phyloP scores from a whole-genome alignment of 2,329 filamentous ascomycete species.

The Mycosphaerella sp. region DNA sequence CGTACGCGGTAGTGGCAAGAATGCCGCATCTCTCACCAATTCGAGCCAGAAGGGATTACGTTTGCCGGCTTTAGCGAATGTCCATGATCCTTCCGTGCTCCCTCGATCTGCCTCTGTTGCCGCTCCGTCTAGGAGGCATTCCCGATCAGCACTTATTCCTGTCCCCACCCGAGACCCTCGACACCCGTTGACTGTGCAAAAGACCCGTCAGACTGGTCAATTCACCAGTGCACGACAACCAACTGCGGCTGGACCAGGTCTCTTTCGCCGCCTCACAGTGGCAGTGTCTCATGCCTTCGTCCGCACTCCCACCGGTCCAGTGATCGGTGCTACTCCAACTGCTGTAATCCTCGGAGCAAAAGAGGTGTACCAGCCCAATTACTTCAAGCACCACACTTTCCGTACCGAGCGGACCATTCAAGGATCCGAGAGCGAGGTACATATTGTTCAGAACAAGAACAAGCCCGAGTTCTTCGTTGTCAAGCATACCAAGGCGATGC shows the following conservation, averaged over 20 bases:
- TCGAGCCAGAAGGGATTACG: neutral
- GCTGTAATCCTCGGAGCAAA: neutral
- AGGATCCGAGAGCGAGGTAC: neutral
- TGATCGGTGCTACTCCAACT: neutral
- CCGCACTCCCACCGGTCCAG: neutral
- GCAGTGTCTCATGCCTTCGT: neutral
- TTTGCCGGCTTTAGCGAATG: neutral
- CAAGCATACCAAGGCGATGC: slow-evolving; percentile 2
- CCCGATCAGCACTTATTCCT: neutral
- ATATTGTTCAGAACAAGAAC: neutral
- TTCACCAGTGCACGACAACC: neutral
- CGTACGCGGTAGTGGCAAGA: neutral
- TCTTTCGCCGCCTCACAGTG: neutral
- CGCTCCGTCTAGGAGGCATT: neutral
- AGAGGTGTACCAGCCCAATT: neutral
- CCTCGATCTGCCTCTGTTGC: neutral
- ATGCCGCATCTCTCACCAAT: neutral
- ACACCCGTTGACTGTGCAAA: neutral
- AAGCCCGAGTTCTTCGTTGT: neutral
- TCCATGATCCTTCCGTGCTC: neutral
- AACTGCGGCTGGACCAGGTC: neutral
- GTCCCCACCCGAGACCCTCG: neutral
- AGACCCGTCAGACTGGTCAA: neutral
- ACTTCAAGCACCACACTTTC: slow-evolving; percentile 4
- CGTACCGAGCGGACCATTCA: neutral